Percentiles rank a stretch among this genome's conserved stretches.
Evolutionary conservation across 495 filamentous ascomycete species (phyloP).

Genomic region (Friedmanniomyces endolithicus): DNA sequence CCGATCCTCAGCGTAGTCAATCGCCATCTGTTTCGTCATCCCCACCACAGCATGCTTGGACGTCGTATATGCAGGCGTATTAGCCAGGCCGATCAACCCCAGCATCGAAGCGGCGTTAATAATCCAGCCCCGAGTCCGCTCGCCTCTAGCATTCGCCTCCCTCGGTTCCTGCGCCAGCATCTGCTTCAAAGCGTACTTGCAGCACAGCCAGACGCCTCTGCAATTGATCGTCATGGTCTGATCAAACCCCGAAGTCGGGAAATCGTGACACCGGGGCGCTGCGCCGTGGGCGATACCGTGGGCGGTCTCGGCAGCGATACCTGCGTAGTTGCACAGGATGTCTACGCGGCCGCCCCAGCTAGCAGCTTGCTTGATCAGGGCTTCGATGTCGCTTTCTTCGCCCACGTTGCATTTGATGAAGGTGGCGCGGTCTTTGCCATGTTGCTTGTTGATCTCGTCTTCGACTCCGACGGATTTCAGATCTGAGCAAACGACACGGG

Average conservation of each 20-base stretch:
- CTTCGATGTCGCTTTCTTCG: conserved; percentile 19
- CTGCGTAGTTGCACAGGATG: conserved; percentile 22
- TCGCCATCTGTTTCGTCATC: conserved; percentile 21
- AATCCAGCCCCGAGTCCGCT: conserved; percentile 19
- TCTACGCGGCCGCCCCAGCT: conserved; percentile 15
- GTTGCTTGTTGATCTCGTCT: conserved; percentile 23
- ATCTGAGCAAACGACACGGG: conserved; percentile 37
- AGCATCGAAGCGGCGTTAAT: conserved; percentile 18
- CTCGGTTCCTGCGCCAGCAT: conserved; percentile 23
- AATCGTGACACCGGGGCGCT: neutral
- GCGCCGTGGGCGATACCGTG: neutral
- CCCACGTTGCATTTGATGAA: conserved; percentile 40
- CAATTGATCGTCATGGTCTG: conserved; percentile 14
- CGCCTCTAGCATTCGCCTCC: conserved; percentile 16
- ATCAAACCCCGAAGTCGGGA: conserved; percentile 13
- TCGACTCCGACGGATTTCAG: conserved; percentile 26
- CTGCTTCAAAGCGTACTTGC: conserved; percentile 18
- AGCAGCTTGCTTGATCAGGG: conserved; percentile 16
- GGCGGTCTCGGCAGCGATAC: neutral
- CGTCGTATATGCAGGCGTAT: conserved; percentile 2
- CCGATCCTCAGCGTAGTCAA: conserved; percentile 19
- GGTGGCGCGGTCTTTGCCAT: conserved; percentile 28
- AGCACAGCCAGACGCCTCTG: conserved; percentile 21
- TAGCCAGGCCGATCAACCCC: conserved; percentile 7
- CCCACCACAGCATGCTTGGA: conserved; percentile 17